A percentile compares a stretch with the other conserved stretches of the same genome.
Conservation (phyloP, 1,284 basidiomycete genomes). For the Leccinum subrobustum region DNA sequence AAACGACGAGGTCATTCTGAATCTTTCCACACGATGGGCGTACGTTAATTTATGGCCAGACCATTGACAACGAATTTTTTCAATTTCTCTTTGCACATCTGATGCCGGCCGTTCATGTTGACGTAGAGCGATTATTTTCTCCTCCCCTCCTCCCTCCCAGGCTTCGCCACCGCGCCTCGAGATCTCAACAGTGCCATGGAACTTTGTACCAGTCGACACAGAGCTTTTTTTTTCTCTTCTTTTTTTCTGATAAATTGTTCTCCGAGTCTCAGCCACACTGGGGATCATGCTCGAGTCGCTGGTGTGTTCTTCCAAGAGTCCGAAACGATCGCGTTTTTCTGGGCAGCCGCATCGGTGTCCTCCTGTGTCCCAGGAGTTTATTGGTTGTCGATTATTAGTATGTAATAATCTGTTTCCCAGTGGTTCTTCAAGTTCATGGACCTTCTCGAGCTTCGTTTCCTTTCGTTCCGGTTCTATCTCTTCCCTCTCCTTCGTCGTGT, state of each 20-base stretch:
- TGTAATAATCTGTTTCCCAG: background rate
- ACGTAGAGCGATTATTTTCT: constrained; percentile 7
- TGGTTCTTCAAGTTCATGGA: background rate
- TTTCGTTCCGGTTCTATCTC: background rate
- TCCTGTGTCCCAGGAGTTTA: background rate
- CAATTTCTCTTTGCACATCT: constrained; percentile 13
- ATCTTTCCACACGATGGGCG: constrained; percentile 16
- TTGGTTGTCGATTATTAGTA: background rate
- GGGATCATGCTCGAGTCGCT: background rate
- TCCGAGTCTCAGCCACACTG: background rate
- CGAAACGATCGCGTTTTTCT: background rate
- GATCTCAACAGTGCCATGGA: background rate
- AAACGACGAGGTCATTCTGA: background rate
- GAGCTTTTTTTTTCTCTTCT: background rate
- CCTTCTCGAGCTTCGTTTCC: background rate
- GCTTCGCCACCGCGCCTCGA: background rate
- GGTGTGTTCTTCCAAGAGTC: background rate
- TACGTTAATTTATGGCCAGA: background rate
- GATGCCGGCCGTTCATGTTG: constrained; percentile 26
- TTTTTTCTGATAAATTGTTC: background rate
- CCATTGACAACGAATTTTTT: background rate
- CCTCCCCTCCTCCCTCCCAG: background rate
- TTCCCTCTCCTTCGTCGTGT: background rate
- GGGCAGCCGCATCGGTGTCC: background rate
- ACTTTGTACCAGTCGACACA: background rate